Evolutionary conservation across 2,329 filamentous ascomycete genomes (phyloP).

Genomic region (Aphanoascus verrucosus): DNA sequence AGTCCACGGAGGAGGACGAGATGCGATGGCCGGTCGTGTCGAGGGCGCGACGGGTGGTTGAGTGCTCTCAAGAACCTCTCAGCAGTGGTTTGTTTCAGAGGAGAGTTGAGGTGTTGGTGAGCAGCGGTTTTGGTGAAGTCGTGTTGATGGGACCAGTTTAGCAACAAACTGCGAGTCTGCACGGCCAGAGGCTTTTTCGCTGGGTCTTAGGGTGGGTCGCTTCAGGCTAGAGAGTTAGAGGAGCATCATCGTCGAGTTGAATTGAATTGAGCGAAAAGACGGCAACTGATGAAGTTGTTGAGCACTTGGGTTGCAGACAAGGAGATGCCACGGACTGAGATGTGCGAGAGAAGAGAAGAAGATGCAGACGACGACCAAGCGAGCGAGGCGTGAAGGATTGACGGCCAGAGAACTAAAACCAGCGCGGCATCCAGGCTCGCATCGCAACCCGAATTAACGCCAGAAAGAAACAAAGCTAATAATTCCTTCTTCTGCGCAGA

Average conservation of each 20-base stretch:
- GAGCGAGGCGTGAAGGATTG: slow-evolving; percentile 18
- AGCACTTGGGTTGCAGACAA: too few species aligned
- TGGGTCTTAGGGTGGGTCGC: too few species aligned
- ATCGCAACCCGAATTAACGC: slow-evolving; percentile 21
- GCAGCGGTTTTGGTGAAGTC: too few species aligned
- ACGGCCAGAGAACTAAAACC: background rate
- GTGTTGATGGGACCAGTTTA: too few species aligned
- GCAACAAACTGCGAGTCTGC: too few species aligned
- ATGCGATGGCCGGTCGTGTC: background rate
- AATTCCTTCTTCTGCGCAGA: too few species aligned
- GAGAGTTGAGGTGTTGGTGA: too few species aligned
- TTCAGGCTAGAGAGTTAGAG: too few species aligned
- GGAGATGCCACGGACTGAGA: too few species aligned
- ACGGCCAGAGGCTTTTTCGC: too few species aligned
- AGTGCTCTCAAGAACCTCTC: too few species aligned
- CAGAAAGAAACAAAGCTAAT: background rate
- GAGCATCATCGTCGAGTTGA: background rate
- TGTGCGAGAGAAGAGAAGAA: slow-evolving; percentile 26
- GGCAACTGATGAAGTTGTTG: slow-evolving; percentile 26
- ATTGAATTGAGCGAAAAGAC: background rate
- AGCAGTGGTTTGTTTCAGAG: background rate
- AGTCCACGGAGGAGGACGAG: background rate
- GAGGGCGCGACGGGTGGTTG: background rate
- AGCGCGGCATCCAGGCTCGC: slow-evolving; percentile 39
- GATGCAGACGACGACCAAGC: slow-evolving; percentile 22